Evolutionary conservation across 75 land plant species (phyloP).

Genomic region (Isoetes taiwanensis): DNA sequence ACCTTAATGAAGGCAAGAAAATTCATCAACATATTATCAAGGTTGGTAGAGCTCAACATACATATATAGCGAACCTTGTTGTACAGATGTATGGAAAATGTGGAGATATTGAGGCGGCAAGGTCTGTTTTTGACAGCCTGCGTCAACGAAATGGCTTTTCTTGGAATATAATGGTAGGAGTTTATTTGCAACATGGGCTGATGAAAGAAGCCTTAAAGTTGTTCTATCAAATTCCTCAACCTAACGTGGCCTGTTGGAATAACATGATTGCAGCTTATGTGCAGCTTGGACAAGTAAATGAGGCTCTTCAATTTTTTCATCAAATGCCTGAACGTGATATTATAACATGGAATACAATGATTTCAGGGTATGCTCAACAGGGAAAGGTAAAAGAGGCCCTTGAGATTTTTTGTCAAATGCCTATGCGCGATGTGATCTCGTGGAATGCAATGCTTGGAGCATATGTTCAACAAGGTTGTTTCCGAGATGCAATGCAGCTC

Average conservation of each 20-base stretch:
- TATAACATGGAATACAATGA: too few species aligned
- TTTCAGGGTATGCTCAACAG: too few species aligned
- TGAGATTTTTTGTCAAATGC: conserved; percentile 37
- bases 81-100: conserved; percentile 37
- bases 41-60: too few species aligned
- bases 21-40: too few species aligned
- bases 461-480: conserved; percentile 11
- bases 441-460: conserved; percentile 55
- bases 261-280: conserved; percentile 6
- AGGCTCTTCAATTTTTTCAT: conserved; percentile 19
- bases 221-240: conserved; percentile 19
- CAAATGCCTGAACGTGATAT: conserved; percentile 19
- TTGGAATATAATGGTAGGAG: conserved; percentile 32
- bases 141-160: conserved; percentile 19
- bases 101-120: conserved; percentile 18
- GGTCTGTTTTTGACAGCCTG: conserved; percentile 22
- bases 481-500: conserved; percentile 12
- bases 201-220: conserved; percentile 20
- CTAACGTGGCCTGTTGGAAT: conserved; percentile 8
- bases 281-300: not conserved
- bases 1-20: too few species aligned
- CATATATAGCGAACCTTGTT: conserved; percentile 23
- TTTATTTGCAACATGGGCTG: conserved; percentile 12
- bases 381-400: too few species aligned
- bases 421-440: conserved; percentile 24